Conservation (phyloP, 345 rosid genomes). For the Melaleuca alternifolia region DNA sequence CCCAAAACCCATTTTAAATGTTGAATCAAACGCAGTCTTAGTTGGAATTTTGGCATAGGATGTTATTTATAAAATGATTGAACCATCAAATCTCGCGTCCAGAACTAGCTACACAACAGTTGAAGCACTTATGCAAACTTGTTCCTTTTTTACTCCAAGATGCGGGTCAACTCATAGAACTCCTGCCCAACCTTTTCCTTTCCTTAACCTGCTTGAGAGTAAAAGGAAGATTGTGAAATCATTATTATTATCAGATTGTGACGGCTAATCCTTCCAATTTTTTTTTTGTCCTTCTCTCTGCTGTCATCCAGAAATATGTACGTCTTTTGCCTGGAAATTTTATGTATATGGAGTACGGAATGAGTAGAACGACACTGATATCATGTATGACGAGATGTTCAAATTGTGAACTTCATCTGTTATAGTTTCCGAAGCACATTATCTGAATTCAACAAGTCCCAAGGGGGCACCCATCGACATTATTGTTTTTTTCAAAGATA, state of each 20-base stretch:
- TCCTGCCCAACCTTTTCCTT: neutral
- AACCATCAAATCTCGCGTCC: neutral
- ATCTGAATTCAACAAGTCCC: neutral
- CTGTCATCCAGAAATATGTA: neutral
- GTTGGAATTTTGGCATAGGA: neutral
- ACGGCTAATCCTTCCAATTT: too few species aligned
- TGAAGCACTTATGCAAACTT: neutral
- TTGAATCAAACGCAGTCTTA: too few species aligned
- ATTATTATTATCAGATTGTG: neutral
- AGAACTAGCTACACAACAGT: neutral
- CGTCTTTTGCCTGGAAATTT: neutral
- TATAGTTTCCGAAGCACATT: neutral
- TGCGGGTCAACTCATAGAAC: too few species aligned
- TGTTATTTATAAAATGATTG: neutral
- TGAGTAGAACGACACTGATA: neutral
- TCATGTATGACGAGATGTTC: neutral
- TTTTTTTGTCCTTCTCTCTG: neutral
- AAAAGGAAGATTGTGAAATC: neutral
- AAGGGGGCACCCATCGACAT: neutral
- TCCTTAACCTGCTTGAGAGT: neutral
- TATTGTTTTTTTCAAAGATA: neutral
- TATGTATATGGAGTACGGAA: neutral
- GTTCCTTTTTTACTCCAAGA: too few species aligned
- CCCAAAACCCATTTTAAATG: too few species aligned
- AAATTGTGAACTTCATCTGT: neutral